Base-by-base conservation (phyloP, 106 monocot species). In the Dendrobium catenatum region DNA sequence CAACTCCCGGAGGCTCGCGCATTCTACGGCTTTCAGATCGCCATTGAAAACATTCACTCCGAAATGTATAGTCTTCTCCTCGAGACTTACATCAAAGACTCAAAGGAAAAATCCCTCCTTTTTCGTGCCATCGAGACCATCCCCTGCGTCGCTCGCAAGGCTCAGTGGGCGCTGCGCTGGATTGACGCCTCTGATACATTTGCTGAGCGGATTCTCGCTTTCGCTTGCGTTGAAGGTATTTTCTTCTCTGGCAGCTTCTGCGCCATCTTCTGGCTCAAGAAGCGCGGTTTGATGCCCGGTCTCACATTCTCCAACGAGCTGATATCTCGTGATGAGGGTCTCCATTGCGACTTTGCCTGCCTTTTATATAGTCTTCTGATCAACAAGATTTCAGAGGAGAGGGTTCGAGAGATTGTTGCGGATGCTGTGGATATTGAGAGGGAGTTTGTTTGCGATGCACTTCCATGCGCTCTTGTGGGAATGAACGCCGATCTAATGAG, bases 261-360 rank as follows among this genome's bases (percentile, higher is more conserved):
- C 75, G 81, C 92, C 42, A 92, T 92, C 20, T 92, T 92, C 78
- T 92, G 92, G 92, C 88, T 92, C 44, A 92, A 92, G 79, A 92
- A 92, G 76, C 87, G 92, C 0, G 92, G 92, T 0, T 80, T 92
- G 2, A 92, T 92, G 91, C 91, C 91, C 1, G 91, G 91, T 0
- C 77, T 92, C 46, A 89, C 91, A 19, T 91, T 91, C 75, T 87
- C 91, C 40, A 91, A 91, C 46, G 96, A 93, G 82, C 89, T 96
- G 78, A 96, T 89, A 73, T 89, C 96, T 10, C 85, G 96, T 9
- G 96, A 96, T 86, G 96, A 96, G 70, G 96, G 96, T 6, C 86
- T 96, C 1, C 96, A 96, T 75, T 96, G 96, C 77, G 96, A 96
- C 77, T 96, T 96, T 83, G 96, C 96, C 4, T 96, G 96, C 81